These are phyloP conservation scores for Blastobotrys ciferrii DNA, from an alignment of 1,139 yeast species.

Conservation along the genomic window DNA sequence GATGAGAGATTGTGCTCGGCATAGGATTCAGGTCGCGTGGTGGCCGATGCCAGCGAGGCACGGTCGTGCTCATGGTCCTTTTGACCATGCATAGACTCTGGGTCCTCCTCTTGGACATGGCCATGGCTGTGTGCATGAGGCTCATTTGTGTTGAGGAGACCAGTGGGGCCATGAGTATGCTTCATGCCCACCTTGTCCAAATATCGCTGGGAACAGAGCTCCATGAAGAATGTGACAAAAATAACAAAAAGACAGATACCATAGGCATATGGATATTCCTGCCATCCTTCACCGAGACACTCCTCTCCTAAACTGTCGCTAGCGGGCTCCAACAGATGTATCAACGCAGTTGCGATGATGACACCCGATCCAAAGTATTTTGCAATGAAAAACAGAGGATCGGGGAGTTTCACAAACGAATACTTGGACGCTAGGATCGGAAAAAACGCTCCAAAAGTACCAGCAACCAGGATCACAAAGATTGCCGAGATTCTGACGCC, in stretches of 20 bases:
- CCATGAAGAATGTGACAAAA: slow-evolving; percentile 36
- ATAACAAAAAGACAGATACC: slow-evolving; percentile 52
- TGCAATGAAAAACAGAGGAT: slow-evolving; percentile 62
- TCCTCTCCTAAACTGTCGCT: slow-evolving; percentile 49
- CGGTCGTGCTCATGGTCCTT: slow-evolving; percentile 9
- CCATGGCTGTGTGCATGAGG: slow-evolving; percentile 4
- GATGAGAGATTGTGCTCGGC: slow-evolving; percentile 20
- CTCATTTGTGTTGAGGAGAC: slow-evolving; percentile 16
- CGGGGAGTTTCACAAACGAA: slow-evolving; percentile 44
- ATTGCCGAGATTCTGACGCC: slow-evolving; percentile 74
- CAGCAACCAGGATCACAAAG: slow-evolving; percentile 63
- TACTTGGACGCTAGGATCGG: slow-evolving; percentile 37
- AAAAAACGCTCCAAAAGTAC: slow-evolving; percentile 52
- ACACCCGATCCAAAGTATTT: slow-evolving; percentile 93
- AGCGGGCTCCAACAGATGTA: slow-evolving; percentile 82
- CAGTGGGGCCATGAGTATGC: slow-evolving; percentile 32
- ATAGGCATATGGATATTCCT: slow-evolving; percentile 60
- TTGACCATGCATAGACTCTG: slow-evolving; percentile 3
- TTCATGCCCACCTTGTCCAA: slow-evolving; percentile 26
- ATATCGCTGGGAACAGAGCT: slow-evolving; percentile 31
- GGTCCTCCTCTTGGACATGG: background rate
- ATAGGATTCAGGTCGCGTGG: slow-evolving; percentile 8
- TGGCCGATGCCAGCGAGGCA: slow-evolving; percentile 3
- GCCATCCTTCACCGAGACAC: slow-evolving; percentile 58
- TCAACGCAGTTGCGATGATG: slow-evolving; percentile 83